phyloP scores from a whole-genome alignment of 1,284 basidiomycete species.

The Ceratobasidium theobromae region DNA sequence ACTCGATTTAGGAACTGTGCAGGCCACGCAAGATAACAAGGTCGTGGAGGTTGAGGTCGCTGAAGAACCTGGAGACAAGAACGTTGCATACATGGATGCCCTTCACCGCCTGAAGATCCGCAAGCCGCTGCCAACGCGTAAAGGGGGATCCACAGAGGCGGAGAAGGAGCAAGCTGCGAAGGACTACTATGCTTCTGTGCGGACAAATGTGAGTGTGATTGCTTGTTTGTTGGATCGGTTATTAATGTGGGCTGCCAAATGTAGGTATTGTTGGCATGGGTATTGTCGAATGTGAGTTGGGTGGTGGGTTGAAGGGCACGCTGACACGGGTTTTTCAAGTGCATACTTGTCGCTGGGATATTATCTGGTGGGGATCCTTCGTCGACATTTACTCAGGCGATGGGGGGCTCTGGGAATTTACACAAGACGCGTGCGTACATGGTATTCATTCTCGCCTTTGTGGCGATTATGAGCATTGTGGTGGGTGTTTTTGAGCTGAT shows the following conservation, averaged over 20 bases:
- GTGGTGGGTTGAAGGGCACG: not conserved
- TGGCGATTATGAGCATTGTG: slow-evolving; percentile 70
- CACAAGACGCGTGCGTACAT: slow-evolving; percentile 70
- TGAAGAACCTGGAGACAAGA: slow-evolving; percentile 83
- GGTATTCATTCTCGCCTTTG: slow-evolving; percentile 76
- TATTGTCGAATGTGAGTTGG: slow-evolving; percentile 72
- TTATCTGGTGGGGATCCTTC: slow-evolving; percentile 65
- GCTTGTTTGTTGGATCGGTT: slow-evolving; percentile 38
- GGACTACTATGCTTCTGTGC: slow-evolving; percentile 86
- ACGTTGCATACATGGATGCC: slow-evolving; percentile 87
- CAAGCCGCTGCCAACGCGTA: slow-evolving; percentile 49
- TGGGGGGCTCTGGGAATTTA: slow-evolving; percentile 50
- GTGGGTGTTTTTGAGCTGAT: slow-evolving; percentile 37
- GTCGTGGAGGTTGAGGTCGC: slow-evolving; percentile 88
- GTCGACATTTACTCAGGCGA: slow-evolving; percentile 57
- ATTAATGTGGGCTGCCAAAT: not conserved
- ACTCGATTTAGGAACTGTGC: slow-evolving; percentile 75
- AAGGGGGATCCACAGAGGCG: slow-evolving; percentile 46
- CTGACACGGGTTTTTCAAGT: slow-evolving; percentile 49
- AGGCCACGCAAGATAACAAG: slow-evolving; percentile 66
- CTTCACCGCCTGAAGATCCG: slow-evolving; percentile 76
- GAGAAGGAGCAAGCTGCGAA: slow-evolving; percentile 77
- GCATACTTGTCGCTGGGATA: slow-evolving; percentile 71
- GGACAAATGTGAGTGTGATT: slow-evolving; percentile 74
- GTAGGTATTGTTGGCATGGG: slow-evolving; percentile 78